A percentile compares a stretch with the other conserved stretches of the same genome.
Evolutionary conservation across 768 basidiomycete species (phyloP).

Genomic region (Tubosaeta brunneosetosa): DNA sequence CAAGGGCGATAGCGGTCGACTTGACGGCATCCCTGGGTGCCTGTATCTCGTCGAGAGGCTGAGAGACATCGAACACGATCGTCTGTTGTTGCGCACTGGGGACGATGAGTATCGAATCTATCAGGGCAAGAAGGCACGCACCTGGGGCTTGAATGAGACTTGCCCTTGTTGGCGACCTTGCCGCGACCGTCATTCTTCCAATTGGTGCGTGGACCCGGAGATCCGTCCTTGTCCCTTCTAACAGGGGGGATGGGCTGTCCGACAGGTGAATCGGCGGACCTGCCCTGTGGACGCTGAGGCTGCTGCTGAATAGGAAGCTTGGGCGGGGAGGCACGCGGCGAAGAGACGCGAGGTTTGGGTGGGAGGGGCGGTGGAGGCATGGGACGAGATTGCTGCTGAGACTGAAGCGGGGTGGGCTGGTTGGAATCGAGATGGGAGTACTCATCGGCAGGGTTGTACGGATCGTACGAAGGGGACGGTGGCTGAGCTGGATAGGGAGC

Average conservation of each 20-base stretch:
- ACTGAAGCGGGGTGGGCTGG: constrained; percentile 18
- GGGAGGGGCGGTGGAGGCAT: constrained; percentile 55
- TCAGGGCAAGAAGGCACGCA: constrained; percentile 24
- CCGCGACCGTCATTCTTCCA: constrained; percentile 35
- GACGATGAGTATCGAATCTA: not conserved
- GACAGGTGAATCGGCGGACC: constrained; percentile 48
- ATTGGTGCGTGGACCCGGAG: constrained; percentile 55
- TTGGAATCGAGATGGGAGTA: constrained; percentile 41
- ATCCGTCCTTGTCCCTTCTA: constrained; percentile 65
- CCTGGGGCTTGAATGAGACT: constrained; percentile 56
- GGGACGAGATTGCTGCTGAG: constrained; percentile 34
- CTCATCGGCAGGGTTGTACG: constrained; percentile 39
- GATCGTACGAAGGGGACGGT: constrained; percentile 31
- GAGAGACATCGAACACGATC: constrained; percentile 73
- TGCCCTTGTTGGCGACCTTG: constrained; percentile 35
- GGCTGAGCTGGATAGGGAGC: constrained; percentile 36
- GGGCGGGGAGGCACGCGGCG: constrained; percentile 64
- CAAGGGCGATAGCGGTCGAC: constrained; percentile 86
- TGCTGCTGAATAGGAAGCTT: constrained; percentile 50
- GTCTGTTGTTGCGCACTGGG: constrained; percentile 59
- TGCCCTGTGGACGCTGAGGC: constrained; percentile 39
- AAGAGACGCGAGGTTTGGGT: constrained; percentile 49
- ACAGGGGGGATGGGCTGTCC: constrained; percentile 36
- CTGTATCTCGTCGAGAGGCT: constrained; percentile 67
- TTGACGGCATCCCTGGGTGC: constrained; percentile 74